Percentiles rank a stretch among this genome's conserved stretches.
Conservation (phyloP, 108 stramenopile species). For the Skeletonema marinoi region DNA sequence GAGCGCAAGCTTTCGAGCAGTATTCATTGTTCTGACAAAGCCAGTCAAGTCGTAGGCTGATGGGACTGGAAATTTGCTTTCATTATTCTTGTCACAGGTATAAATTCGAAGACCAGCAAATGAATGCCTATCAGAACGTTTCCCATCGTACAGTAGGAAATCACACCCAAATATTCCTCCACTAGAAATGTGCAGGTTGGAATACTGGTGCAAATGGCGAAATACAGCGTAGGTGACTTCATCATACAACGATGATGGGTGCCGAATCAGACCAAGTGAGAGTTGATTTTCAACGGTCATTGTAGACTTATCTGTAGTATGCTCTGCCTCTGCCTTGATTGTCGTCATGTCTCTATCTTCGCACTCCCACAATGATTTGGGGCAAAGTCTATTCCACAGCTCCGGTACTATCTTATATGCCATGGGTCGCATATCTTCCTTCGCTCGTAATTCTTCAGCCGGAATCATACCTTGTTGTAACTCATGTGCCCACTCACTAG, state of each 20-base stretch:
- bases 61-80: conserved; percentile 49
- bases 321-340: not conserved
- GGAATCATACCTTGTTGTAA: conserved; percentile 53
- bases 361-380: conserved; percentile 15
- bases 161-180: conserved; percentile 89
- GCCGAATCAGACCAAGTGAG: conserved; percentile 17
- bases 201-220: conserved; percentile 55
- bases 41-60: conserved; percentile 76
- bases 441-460: conserved; percentile 55
- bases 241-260: conserved; percentile 30
- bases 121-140: conserved; percentile 77
- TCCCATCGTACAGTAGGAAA: conserved; percentile 83
- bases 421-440: conserved; percentile 77
- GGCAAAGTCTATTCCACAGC: conserved; percentile 70
- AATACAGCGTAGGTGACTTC: conserved; percentile 47
- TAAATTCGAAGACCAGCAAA: conserved; percentile 87
- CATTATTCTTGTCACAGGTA: conserved; percentile 9
- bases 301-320: not conserved
- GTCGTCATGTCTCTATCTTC: not conserved
- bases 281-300: not conserved
- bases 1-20: conserved; percentile 83
- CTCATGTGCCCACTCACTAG: conserved; percentile 61
- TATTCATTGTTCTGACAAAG: conserved; percentile 81
- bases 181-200: conserved; percentile 67
- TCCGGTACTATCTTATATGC: conserved; percentile 76